Conservation (phyloP, 176 grass and related monocot species). For the Carex myosuroides region DNA sequence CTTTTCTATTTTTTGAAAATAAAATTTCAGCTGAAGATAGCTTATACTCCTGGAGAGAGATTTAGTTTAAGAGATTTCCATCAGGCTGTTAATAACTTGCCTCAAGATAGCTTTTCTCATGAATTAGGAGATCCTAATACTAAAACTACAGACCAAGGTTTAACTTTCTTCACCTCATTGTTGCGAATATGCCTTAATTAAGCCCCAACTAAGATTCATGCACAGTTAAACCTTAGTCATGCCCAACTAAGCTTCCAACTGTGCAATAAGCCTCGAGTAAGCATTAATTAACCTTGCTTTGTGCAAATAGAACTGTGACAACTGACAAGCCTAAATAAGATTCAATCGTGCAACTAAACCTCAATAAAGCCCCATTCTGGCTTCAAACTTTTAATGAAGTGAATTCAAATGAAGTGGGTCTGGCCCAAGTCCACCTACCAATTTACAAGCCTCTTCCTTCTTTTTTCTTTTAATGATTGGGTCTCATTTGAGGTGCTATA, state of each 20-base stretch:
- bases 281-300: background rate
- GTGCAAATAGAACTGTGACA: background rate
- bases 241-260: background rate
- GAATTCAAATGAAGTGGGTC: background rate
- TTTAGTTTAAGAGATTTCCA: slow-evolving; percentile 86
- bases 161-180: slow-evolving; percentile 11
- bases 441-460: background rate
- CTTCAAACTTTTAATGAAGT: background rate
- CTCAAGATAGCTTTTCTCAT: slow-evolving; percentile 42
- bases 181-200: background rate
- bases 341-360: background rate
- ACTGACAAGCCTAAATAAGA: background rate
- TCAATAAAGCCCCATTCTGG: background rate
- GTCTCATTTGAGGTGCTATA: background rate
- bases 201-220: background rate
- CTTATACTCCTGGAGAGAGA: slow-evolving; percentile 56
- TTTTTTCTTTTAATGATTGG: background rate
- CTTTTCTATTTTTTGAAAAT: background rate
- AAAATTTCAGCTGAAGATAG: slow-evolving; percentile 65
- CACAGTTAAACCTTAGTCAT: background rate
- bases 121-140: slow-evolving; percentile 24
- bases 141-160: slow-evolving; percentile 39
- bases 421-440: background rate
- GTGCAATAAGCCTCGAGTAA: background rate
- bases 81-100: slow-evolving; percentile 67